Evolutionary conservation across 1,284 basidiomycete species (phyloP).

Genomic region (Vanrija humicola): DNA sequence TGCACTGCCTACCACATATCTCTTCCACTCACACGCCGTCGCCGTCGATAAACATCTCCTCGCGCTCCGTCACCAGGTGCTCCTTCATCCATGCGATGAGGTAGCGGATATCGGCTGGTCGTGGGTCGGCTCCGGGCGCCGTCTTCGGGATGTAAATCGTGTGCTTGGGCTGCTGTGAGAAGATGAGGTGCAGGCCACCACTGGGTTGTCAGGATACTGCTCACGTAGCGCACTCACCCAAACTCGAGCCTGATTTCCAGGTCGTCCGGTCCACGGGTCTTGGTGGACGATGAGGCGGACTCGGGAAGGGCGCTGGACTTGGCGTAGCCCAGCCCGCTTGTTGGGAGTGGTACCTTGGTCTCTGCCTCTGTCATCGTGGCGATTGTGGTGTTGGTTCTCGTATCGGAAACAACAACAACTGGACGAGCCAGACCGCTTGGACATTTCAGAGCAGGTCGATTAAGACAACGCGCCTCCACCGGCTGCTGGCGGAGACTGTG

Average conservation of each 20-base stretch:
- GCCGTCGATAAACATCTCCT: constrained; percentile 84
- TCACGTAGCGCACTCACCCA: constrained; percentile 3
- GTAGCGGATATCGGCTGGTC: constrained; percentile 64
- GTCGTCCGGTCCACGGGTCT: constrained; percentile 7
- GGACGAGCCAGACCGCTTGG: neutral
- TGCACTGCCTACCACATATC: too few species aligned
- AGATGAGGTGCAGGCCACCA: constrained; percentile 81
- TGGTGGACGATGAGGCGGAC: neutral
- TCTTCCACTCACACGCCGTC: constrained; percentile 70
- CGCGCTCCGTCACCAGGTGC: constrained; percentile 74
- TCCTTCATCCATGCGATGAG: constrained; percentile 76
- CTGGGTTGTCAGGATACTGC: constrained; percentile 35
- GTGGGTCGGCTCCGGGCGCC: constrained; percentile 39
- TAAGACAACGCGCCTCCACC: constrained; percentile 3
- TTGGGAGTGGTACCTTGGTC: constrained; percentile 12
- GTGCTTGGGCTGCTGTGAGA: constrained; percentile 65
- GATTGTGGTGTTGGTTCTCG: neutral
- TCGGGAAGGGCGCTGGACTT: constrained; percentile 6
- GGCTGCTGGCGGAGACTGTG: too few species aligned
- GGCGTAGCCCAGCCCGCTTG: constrained; percentile 28
- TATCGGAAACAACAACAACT: neutral
- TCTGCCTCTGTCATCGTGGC: constrained; percentile 8
- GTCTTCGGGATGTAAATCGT: constrained; percentile 58
- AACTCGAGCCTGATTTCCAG: constrained; percentile 20
- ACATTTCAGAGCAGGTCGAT: neutral